Evolutionary conservation across 1,284 basidiomycete genomes (phyloP).

Genomic region (Naganishia sp.): DNA sequence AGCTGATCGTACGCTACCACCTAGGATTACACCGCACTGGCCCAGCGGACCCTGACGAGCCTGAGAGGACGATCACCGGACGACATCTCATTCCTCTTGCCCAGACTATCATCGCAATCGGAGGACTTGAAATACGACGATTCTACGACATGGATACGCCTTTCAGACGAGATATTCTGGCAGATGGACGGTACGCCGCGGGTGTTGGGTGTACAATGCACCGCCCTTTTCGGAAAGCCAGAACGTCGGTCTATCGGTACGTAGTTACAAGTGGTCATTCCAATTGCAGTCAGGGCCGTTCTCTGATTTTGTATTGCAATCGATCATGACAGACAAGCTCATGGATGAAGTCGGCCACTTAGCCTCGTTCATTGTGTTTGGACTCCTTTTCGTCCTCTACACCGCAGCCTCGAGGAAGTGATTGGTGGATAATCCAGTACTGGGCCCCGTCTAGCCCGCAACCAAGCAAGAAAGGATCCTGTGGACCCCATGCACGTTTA

Average conservation of each 20-base stretch:
- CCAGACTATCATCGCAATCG: not conserved
- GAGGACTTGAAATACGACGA: not conserved
- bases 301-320: not conserved
- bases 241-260: not conserved
- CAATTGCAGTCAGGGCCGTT: not conserved
- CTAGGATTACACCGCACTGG: not conserved
- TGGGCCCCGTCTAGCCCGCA: too few species aligned
- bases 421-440: too few species aligned
- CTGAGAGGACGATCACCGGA: not conserved
- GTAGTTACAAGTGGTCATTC: not conserved
- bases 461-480: too few species aligned
- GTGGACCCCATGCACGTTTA: too few species aligned
- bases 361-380: too few species aligned
- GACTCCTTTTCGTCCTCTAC: too few species aligned
- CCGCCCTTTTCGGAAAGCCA: not conserved
- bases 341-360: not conserved
- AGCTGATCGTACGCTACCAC: not conserved
- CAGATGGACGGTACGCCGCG: not conserved
- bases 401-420: too few species aligned
- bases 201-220: conserved; percentile 1
- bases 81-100: conserved; percentile 7
- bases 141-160: conserved; percentile 4
- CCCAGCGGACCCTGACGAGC: not conserved
- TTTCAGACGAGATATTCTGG: not conserved
- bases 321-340: not conserved